These are phyloP conservation scores for Scedosporium minutisporum DNA, from an alignment of 2,329 filamentous ascomycete genomes.

Conservation along the genomic window DNA sequence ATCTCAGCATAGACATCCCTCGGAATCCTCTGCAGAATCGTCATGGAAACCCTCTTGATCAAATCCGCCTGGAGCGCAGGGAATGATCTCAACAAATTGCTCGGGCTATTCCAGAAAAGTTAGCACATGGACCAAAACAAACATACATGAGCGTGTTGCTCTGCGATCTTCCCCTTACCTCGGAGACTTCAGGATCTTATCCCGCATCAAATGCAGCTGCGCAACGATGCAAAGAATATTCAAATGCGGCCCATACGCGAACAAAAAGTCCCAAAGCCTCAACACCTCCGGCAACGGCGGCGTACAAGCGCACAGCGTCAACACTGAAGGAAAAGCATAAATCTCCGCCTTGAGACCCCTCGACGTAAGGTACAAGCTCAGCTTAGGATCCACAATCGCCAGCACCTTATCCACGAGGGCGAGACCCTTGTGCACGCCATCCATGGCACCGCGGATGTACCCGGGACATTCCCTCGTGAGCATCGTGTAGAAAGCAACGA, in stretches of 20 bases:
- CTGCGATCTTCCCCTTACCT: conserved; percentile 47
- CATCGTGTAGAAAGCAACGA: conserved; percentile 79
- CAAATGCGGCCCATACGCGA: conserved; percentile 88
- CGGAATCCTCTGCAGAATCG: conserved; percentile 82
- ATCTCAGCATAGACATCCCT: conserved; percentile 86
- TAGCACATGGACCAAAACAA: neutral
- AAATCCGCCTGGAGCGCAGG: conserved; percentile 74
- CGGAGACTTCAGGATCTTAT: conserved; percentile 70
- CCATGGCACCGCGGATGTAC: conserved; percentile 93
- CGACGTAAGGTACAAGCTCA: conserved; percentile 72
- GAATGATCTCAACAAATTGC: conserved; percentile 81
- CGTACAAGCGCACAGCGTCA: conserved; percentile 92
- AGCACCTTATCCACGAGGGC: conserved; percentile 87
- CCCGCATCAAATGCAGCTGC: conserved; percentile 80
- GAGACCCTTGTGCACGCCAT: conserved; percentile 87
- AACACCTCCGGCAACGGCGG: conserved; percentile 89
- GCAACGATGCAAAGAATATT: conserved; percentile 96
- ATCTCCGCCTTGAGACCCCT: conserved; percentile 89
- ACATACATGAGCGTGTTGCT: neutral
- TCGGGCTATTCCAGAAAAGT: conserved; percentile 55
- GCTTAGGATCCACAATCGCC: conserved; percentile 80
- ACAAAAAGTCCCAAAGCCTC: conserved; percentile 91
- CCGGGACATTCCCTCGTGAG: conserved; percentile 83
- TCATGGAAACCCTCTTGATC: conserved; percentile 76
- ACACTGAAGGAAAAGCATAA: conserved; percentile 89